phyloP scores from a whole-genome alignment of 208 protist species.

The Trypanosoma cruzi region DNA sequence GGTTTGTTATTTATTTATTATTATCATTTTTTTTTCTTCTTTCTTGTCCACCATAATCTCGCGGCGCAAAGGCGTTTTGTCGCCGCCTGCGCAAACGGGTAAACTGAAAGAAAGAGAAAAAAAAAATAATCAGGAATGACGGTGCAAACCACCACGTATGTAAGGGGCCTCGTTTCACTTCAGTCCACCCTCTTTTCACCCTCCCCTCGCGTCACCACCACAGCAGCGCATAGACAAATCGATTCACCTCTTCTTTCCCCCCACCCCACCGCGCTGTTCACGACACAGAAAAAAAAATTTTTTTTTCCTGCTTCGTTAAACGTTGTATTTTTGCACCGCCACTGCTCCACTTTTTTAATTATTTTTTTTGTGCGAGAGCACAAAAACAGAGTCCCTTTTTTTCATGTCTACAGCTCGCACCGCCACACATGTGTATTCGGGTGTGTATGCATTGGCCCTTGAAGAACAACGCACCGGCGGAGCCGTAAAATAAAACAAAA shows the following conservation, averaged over 20 bases:
- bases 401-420: background rate
- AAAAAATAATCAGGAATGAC: conserved; percentile 5
- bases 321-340: background rate
- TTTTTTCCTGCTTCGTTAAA: background rate
- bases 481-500: background rate
- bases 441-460: background rate
- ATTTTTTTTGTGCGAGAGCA: background rate
- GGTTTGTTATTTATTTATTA: background rate
- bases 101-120: conserved; percentile 11
- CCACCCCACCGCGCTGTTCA: background rate
- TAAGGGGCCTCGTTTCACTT: background rate
- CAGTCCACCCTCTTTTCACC: background rate
- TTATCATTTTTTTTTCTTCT: conserved; percentile 14
- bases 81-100: conserved; percentile 2
- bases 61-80: background rate
- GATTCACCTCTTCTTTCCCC: background rate
- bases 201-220: background rate
- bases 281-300: background rate
- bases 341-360: background rate
- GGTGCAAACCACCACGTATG: background rate
- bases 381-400: background rate
- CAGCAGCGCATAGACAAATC: background rate
- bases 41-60: conserved; percentile 3
- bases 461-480: background rate
- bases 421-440: background rate